These are phyloP conservation scores for Auriculariales sp. DNA, from an alignment of 768 basidiomycete species.

Conservation along the genomic window DNA sequence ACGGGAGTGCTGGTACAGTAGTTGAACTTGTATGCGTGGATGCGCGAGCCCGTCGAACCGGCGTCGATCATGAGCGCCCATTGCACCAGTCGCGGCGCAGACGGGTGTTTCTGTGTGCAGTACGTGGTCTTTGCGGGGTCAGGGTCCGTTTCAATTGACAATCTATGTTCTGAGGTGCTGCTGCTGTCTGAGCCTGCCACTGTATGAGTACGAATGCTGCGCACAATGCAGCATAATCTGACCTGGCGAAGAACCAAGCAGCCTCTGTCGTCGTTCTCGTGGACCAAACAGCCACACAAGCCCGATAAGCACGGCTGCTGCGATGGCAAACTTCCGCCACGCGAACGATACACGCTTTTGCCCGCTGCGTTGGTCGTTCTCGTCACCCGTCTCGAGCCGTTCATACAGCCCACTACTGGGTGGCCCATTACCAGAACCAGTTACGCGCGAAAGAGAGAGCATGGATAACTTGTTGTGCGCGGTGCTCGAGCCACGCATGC, in stretches of 20 bases:
- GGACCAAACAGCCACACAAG: conserved; percentile 60
- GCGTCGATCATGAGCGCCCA: conserved; percentile 98
- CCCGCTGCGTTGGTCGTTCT: neutral
- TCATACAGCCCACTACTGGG: neutral
- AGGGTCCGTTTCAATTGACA: conserved; percentile 57
- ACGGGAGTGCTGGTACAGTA: conserved; percentile 61
- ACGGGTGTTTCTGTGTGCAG: conserved; percentile 44
- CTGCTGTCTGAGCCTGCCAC: neutral
- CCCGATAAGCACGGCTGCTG: conserved; percentile 36
- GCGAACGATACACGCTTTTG: neutral
- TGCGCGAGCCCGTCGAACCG: conserved; percentile 91
- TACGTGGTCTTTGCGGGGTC: conserved; percentile 58
- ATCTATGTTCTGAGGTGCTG: conserved; percentile 6
- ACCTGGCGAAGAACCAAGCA: conserved; percentile 4
- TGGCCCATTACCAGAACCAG: neutral
- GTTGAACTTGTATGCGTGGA: conserved; percentile 98
- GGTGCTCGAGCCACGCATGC: neutral
- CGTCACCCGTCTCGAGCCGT: neutral
- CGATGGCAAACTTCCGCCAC: conserved; percentile 28
- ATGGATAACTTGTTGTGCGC: conserved; percentile 1
- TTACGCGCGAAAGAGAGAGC: neutral
- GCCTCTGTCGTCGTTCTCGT: conserved; percentile 13
- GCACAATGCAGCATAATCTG: neutral
- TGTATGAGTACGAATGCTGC: neutral
- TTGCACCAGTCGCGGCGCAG: conserved; percentile 50